A percentile compares a stretch with the other conserved stretches of the same genome.
Evolutionary conservation across 2,329 filamentous ascomycete genomes (phyloP).

Genomic region (Aspergillus flavus): DNA sequence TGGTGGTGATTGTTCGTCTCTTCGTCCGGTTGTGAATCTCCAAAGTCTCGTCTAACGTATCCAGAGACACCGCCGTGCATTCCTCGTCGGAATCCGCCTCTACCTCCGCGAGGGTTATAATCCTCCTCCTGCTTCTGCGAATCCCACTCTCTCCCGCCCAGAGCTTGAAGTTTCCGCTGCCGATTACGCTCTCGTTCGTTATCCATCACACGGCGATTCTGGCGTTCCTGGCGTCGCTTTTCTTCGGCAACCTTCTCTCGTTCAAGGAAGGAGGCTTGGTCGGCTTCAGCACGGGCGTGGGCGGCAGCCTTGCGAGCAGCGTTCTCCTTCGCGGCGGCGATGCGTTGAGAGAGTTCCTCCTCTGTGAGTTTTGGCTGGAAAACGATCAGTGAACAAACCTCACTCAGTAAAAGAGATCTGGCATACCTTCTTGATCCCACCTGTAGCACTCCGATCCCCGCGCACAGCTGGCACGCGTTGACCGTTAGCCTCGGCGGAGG

Average conservation of each 20-base stretch:
- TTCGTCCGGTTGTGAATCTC: slow-evolving; percentile 21
- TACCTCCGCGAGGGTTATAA: slow-evolving; percentile 46
- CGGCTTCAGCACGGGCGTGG: slow-evolving; percentile 68
- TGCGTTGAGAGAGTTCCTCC: slow-evolving; percentile 62
- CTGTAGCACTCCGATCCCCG: slow-evolving; percentile 58
- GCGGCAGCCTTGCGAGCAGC: slow-evolving; percentile 62
- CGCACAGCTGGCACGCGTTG: slow-evolving; percentile 51
- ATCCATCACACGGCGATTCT: slow-evolving; percentile 62
- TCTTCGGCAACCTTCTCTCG: slow-evolving; percentile 62
- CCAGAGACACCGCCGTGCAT: slow-evolving; percentile 55
- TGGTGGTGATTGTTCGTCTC: slow-evolving; percentile 12
- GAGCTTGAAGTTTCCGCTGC: slow-evolving; percentile 60
- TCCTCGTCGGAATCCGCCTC: slow-evolving; percentile 51
- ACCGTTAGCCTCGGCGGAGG: slow-evolving; percentile 23
- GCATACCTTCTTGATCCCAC: slow-evolving; percentile 52
- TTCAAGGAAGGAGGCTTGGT: slow-evolving; percentile 64
- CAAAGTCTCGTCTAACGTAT: slow-evolving; percentile 33
- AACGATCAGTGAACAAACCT: slow-evolving; percentile 27
- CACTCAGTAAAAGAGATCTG: background rate
- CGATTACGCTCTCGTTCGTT: slow-evolving; percentile 64
- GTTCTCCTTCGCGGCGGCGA: slow-evolving; percentile 63
- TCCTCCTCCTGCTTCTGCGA: slow-evolving; percentile 62
- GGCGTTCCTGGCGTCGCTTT: slow-evolving; percentile 54
- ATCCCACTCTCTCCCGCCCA: slow-evolving; percentile 65
- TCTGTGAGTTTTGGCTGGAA: slow-evolving; percentile 64